Base-by-base conservation (phyloP, 75 land plant genomes). In the Chamaecyparis obtusa region DNA sequence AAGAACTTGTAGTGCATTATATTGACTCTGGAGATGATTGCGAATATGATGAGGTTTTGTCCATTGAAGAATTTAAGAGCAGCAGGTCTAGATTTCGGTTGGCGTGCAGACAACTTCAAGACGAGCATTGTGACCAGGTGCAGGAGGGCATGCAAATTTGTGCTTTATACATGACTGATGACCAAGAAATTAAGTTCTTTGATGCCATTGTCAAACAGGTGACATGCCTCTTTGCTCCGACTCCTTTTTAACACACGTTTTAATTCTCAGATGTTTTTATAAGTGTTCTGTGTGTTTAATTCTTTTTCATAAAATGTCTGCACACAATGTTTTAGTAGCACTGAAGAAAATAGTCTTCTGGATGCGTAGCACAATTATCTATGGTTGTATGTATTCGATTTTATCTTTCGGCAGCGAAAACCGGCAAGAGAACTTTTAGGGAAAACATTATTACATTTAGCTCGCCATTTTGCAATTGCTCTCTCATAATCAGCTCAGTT, bases 161-260 rank as follows among this genome's bases (percentile, higher is more conserved):
- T 81, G 51, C 83, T 24, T 81, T 15, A 2, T 81, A 1, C n/a
- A 7, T 27, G 21, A 44, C 46, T 14, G 33, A n/a, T 11, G 32
- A 9, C 1, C 5, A 81, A 9, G 83, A 81, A 8, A 10, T 10
- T 44, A 46, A 24, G 5, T 81, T 46, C 48, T 81, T n/a, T n/a
- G 83, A 81, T 5, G 51, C 54, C 83, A 43, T 14, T 44, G 83
- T 81, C 15, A n/a, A 81, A 11, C 83, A 81, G 82, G 82, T 79
- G 48, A 11, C 35, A 81, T n/a, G 67, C 21, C 67, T 60, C 67
- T 17, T 55, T 55, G 57, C 57, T 57, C 24, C 5, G 9, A 1
- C 69, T 64, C 27, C 5, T 24, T 5, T 64, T 64, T 27, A 5
- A 27, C 9, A 64, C n/a, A 64, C 24, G 4, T 27, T 64, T 64